A percentile compares a stretch with the other conserved stretches of the same genome.
Conservation (phyloP, 1,284 basidiomycete genomes). For the Mycosarcoma mackinlayi region DNA sequence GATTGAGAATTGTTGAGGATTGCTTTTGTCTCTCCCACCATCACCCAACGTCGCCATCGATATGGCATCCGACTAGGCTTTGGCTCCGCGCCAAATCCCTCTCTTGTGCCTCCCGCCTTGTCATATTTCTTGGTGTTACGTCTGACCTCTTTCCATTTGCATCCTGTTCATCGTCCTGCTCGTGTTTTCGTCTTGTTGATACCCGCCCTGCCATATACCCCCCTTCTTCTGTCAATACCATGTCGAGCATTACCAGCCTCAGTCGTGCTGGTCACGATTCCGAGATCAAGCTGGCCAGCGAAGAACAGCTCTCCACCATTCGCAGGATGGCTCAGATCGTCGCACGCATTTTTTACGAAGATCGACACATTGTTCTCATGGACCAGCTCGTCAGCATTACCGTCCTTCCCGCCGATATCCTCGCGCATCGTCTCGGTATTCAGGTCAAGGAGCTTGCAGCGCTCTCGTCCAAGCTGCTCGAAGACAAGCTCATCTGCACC, state of each 20-base stretch:
- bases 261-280: conserved; percentile 35
- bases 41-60: conserved; percentile 16
- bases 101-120: too few relatives aligned
- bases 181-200: not conserved
- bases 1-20: too few relatives aligned
- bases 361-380: conserved; percentile 88
- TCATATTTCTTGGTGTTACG: conserved; percentile 11
- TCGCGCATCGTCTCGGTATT: conserved; percentile 86
- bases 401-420: conserved; percentile 90
- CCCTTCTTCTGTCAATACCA: not conserved
- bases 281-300: conserved; percentile 52
- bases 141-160: conserved; percentile 20
- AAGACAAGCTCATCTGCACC: conserved; percentile 77
- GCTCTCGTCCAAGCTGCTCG: conserved; percentile 84
- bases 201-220: conserved; percentile 4
- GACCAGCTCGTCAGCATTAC: conserved; percentile 90
- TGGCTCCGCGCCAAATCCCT: conserved; percentile 3
- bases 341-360: conserved; percentile 91
- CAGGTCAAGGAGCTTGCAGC: conserved; percentile 94
- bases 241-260: conserved; percentile 32
- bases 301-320: conserved; percentile 59
- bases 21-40: not conserved
- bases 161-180: conserved; percentile 1
- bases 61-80: conserved; percentile 21
- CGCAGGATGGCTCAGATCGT: conserved; percentile 84